Conservation (phyloP, 202 grass and related monocot species). For the Digitaria exilis region DNA sequence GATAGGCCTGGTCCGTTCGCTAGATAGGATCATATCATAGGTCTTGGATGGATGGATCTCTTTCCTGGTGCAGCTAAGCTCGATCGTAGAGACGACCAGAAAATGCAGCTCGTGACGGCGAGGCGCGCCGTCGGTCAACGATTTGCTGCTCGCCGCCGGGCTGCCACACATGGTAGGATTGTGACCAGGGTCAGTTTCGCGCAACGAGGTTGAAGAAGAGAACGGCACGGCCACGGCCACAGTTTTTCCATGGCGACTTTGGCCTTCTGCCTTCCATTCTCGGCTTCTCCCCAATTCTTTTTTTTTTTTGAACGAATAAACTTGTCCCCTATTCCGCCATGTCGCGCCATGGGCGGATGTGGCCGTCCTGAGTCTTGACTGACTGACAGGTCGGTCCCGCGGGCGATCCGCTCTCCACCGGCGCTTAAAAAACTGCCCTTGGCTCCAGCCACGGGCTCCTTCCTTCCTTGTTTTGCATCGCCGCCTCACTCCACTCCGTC, state of each 20-base stretch:
- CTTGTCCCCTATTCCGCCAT: no score
- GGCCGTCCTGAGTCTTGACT: not conserved
- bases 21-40: not conserved
- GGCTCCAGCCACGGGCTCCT: not conserved
- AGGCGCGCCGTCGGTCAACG: not conserved
- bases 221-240: not conserved
- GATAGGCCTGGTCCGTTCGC: not conserved
- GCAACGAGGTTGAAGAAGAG: not conserved
- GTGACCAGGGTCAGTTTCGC: not conserved
- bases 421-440: conserved; percentile 1
- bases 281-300: not conserved
- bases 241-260: not conserved
- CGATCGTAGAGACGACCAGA: not conserved
- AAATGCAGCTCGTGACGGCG: not conserved
- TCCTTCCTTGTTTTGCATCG: not conserved
- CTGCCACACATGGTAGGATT: not conserved
- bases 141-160: not conserved
- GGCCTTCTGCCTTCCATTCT: not conserved
- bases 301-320: no score
- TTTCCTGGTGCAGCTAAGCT: not conserved
- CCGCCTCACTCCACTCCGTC: not conserved
- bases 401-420: not conserved
- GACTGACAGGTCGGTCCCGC: not conserved
- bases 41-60: not conserved
- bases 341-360: no score